Percentiles rank a stretch among this genome's conserved stretches.
These are phyloP conservation scores for Termitomyces heimii DNA, from an alignment of 768 basidiomycete genomes.

Conservation along the genomic window DNA sequence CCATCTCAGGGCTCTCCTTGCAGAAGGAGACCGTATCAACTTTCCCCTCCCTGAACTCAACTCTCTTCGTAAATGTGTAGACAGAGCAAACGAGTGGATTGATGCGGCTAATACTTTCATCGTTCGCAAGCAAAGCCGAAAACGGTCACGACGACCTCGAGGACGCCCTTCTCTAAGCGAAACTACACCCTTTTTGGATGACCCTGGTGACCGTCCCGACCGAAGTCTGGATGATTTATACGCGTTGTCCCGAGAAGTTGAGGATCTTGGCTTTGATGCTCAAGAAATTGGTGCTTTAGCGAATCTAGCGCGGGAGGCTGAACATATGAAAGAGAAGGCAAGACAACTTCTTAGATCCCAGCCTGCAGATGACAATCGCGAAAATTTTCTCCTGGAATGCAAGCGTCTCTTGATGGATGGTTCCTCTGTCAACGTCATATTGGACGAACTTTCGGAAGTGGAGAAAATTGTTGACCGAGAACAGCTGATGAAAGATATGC, in stretches of 20 bases:
- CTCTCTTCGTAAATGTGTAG: slow-evolving; percentile 73
- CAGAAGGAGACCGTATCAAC: slow-evolving; percentile 86
- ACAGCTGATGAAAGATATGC: slow-evolving; percentile 69
- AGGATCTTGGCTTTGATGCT: slow-evolving; percentile 78
- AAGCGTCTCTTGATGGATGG: slow-evolving; percentile 64
- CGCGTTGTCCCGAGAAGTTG: slow-evolving; percentile 63
- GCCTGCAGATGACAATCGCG: slow-evolving; percentile 37
- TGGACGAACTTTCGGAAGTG: slow-evolving; percentile 74
- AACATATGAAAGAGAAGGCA: slow-evolving; percentile 57
- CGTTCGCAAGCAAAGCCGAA: slow-evolving; percentile 74
- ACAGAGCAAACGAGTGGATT: slow-evolving; percentile 82
- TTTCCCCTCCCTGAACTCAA: slow-evolving; percentile 66
- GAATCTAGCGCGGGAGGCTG: slow-evolving; percentile 53
- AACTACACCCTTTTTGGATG: slow-evolving; percentile 30
- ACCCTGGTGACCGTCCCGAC: slow-evolving; percentile 66
- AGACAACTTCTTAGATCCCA: slow-evolving; percentile 39
- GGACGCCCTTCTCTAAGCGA: slow-evolving; percentile 45
- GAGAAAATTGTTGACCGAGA: slow-evolving; percentile 79
- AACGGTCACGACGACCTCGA: slow-evolving; percentile 62
- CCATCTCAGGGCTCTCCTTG: slow-evolving; percentile 71
- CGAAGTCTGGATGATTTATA: slow-evolving; percentile 68
- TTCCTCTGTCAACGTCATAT: slow-evolving; percentile 73
- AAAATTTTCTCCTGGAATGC: slow-evolving; percentile 61
- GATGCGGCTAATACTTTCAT: slow-evolving; percentile 76
- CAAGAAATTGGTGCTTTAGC: slow-evolving; percentile 62